Evolutionary conservation across 352 stramenopile species (phyloP).

Genomic region (Pythium brachiatum): DNA sequence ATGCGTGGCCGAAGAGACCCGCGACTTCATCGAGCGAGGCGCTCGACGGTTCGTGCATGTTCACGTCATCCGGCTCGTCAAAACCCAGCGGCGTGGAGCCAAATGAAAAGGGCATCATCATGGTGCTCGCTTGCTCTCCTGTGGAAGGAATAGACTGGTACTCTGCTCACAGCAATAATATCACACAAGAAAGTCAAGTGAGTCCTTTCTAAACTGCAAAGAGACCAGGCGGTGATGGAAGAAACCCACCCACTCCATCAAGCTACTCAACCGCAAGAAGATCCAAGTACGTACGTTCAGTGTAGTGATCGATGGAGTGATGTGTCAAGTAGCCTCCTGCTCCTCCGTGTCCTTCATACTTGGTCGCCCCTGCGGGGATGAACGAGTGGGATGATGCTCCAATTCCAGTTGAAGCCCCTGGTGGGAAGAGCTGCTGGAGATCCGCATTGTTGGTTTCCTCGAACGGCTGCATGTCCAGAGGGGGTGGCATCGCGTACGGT

Average conservation of each 20-base stretch:
- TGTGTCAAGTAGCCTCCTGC: slow-evolving; percentile 3
- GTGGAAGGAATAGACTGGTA: slow-evolving; percentile 12
- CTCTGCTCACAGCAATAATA: too few species aligned
- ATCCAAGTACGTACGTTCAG: slow-evolving; percentile 21
- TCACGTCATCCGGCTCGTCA: slow-evolving; percentile 21
- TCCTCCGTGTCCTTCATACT: neutral
- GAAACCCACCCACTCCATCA: neutral
- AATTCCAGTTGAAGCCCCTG: neutral
- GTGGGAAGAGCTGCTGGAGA: slow-evolving; percentile 29
- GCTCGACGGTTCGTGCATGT: neutral
- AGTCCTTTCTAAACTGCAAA: neutral
- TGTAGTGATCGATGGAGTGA: slow-evolving; percentile 15
- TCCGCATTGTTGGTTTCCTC: slow-evolving; percentile 23
- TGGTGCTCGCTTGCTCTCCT: neutral
- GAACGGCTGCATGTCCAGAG: slow-evolving; percentile 24
- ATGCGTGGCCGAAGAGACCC: slow-evolving; percentile 23
- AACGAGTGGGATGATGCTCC: neutral
- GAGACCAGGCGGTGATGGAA: neutral
- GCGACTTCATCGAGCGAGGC: slow-evolving; percentile 16
- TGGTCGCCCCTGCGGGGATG: neutral
- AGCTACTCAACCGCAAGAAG: neutral
- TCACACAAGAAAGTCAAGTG: too few species aligned
- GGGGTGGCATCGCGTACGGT: slow-evolving; percentile 9
- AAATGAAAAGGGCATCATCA: slow-evolving; percentile 29
- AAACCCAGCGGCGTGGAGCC: slow-evolving; percentile 5